Conservation (phyloP, 1,284 basidiomycete genomes). For the Cronartium quercuum region DNA sequence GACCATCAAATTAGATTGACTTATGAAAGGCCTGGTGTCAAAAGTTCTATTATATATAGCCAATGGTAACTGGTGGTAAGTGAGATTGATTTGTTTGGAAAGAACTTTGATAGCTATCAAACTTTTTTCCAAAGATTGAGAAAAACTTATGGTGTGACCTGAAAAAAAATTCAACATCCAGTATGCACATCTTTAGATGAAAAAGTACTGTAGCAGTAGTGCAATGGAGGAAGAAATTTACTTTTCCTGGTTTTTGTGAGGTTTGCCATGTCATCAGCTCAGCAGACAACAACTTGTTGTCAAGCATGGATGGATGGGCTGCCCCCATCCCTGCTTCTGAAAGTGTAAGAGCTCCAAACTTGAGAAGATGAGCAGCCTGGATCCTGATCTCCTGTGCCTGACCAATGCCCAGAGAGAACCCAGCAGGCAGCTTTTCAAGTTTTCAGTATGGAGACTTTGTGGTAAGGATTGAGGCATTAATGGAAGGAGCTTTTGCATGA, state of each 20-base stretch:
- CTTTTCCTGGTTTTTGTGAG: constrained; percentile 1
- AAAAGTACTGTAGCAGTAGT: background rate
- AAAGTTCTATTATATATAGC: background rate
- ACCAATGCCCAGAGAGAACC: background rate
- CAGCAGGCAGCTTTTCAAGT: background rate
- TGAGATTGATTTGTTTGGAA: background rate
- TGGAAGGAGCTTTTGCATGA: background rate
- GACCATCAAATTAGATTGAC: constrained; percentile 14
- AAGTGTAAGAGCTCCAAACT: background rate
- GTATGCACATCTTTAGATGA: background rate
- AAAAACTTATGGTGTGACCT: constrained; percentile 10
- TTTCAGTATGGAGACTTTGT: background rate
- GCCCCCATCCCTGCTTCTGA: background rate
- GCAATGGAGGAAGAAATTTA: background rate
- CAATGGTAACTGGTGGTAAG: background rate
- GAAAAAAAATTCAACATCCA: background rate
- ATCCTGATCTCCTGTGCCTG: background rate
- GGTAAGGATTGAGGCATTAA: constrained; percentile 9
- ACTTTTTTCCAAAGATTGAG: too few species aligned
- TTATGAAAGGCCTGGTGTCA: background rate
- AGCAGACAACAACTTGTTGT: background rate
- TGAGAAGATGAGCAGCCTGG: constrained; percentile 10
- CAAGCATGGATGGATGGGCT: constrained; percentile 5
- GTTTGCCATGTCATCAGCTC: constrained; percentile 3
- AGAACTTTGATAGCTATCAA: too few species aligned